Evolutionary conservation across 768 basidiomycete species (phyloP).

Genomic region (Leccinum broughii): DNA sequence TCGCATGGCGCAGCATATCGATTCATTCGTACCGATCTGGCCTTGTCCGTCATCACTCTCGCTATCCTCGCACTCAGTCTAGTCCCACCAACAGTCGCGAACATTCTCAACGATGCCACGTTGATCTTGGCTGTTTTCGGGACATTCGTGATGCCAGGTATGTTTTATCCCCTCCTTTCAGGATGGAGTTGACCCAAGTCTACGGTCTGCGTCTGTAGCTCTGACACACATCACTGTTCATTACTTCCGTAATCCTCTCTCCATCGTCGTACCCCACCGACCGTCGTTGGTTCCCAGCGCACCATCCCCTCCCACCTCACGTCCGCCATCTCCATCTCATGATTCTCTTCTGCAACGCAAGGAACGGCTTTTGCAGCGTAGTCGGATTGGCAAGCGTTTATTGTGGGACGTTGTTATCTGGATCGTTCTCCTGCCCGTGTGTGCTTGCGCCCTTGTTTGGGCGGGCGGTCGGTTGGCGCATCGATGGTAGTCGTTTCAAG

Average conservation of each 20-base stretch:
- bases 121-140: conserved; percentile 53
- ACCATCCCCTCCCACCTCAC: conserved; percentile 17
- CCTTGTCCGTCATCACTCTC: conserved; percentile 43
- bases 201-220: conserved; percentile 38
- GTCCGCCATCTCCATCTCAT: conserved; percentile 34
- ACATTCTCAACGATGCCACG: conserved; percentile 47
- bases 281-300: conserved; percentile 27
- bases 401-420: conserved; percentile 86
- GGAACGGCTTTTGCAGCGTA: conserved; percentile 78
- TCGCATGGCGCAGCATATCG: conserved; percentile 45
- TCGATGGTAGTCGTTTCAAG: conserved; percentile 46
- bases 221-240: conserved; percentile 80
- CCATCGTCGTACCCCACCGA: conserved; percentile 73
- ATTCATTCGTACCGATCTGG: conserved; percentile 42
- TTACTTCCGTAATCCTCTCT: conserved; percentile 79
- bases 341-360: conserved; percentile 85
- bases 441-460: conserved; percentile 59
- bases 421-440: conserved; percentile 63
- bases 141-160: conserved; percentile 66
- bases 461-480: conserved; percentile 50
- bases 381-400: conserved; percentile 68
- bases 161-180: conserved; percentile 10
- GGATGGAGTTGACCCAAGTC: not conserved
- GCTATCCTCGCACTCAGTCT: conserved; percentile 47
- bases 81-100: conserved; percentile 39